Conservation (phyloP, 1,284 basidiomycete genomes). For the Ceratobasidium sp. region DNA sequence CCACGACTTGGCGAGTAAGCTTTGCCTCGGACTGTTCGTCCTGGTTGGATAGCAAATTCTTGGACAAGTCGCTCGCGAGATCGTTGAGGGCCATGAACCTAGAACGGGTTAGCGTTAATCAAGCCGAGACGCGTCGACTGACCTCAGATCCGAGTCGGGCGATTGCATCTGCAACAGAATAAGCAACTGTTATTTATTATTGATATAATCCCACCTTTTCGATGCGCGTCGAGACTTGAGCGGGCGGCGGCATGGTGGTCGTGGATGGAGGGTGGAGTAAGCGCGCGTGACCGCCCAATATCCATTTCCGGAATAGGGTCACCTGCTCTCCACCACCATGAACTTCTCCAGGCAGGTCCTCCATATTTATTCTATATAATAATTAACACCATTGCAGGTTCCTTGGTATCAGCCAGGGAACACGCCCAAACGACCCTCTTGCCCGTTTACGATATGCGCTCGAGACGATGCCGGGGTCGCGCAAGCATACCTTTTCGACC, state of each 20-base stretch:
- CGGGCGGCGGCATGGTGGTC: constrained; percentile 80
- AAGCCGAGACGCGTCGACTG: constrained; percentile 45
- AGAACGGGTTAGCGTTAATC: constrained; percentile 50
- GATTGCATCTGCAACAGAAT: constrained; percentile 77
- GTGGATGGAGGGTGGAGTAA: constrained; percentile 36
- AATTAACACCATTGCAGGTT: constrained; percentile 24
- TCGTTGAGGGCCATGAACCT: constrained; percentile 97
- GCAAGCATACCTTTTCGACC: constrained; percentile 80
- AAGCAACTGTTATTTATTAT: constrained; percentile 35
- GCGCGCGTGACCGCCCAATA: constrained; percentile 45
- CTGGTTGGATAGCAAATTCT: constrained; percentile 77
- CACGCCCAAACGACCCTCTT: constrained; percentile 65
- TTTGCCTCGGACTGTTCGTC: constrained; percentile 88
- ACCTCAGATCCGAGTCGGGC: constrained; percentile 87
- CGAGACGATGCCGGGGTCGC: constrained; percentile 81
- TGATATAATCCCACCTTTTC: constrained; percentile 70
- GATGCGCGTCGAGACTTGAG: constrained; percentile 82
- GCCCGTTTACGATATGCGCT: constrained; percentile 78
- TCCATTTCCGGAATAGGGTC: background rate
- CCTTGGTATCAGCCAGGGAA: constrained; percentile 45
- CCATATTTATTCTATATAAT: background rate
- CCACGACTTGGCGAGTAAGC: constrained; percentile 83
- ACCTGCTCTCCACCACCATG: constrained; percentile 37
- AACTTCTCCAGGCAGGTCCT: constrained; percentile 38
- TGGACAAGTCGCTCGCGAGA: constrained; percentile 86